Percentiles rank a stretch among this genome's conserved stretches.
phyloP scores from a whole-genome alignment of 2,329 filamentous ascomycete genomes.

The Tolypocladium guangdongense region DNA sequence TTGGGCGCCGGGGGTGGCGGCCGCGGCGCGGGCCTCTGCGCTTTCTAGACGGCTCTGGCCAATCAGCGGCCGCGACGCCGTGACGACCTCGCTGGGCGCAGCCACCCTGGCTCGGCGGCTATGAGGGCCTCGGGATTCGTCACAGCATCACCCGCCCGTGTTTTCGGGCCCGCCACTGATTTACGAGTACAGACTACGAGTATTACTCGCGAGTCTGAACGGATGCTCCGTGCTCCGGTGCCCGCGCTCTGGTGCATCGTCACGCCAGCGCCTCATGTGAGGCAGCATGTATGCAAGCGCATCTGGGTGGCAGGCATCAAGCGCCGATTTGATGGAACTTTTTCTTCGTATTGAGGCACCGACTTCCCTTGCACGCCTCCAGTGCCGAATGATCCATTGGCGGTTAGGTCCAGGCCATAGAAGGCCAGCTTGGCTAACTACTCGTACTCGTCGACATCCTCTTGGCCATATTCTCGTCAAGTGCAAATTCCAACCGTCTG shows the following conservation, averaged over 20 bases:
- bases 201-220: too few relatives aligned
- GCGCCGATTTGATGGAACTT: not conserved
- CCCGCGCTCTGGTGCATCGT: too few relatives aligned
- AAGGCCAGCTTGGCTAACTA: too few relatives aligned
- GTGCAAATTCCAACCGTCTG: not conserved
- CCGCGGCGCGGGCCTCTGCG: not conserved
- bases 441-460: too few relatives aligned
- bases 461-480: not conserved
- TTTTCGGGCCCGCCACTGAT: too few relatives aligned
- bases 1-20: not conserved
- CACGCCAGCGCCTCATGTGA: too few relatives aligned
- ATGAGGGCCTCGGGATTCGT: slow-evolving; percentile 23
- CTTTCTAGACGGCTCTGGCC: not conserved
- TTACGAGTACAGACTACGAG: too few relatives aligned
- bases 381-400: not conserved
- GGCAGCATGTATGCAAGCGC: not conserved
- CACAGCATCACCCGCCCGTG: not conserved
- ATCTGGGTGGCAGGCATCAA: not conserved
- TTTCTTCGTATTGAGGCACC: not conserved
- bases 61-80: not conserved
- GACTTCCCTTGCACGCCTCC: not conserved
- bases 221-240: too few relatives aligned
- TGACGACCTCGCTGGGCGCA: not conserved
- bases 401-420: not conserved
- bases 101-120: slow-evolving; percentile 30